Percentiles rank a stretch among this genome's conserved stretches.
Evolutionary conservation across 371 early-diverging fungal genomes (phyloP).

Genomic region (Blakeslea trispora): DNA sequence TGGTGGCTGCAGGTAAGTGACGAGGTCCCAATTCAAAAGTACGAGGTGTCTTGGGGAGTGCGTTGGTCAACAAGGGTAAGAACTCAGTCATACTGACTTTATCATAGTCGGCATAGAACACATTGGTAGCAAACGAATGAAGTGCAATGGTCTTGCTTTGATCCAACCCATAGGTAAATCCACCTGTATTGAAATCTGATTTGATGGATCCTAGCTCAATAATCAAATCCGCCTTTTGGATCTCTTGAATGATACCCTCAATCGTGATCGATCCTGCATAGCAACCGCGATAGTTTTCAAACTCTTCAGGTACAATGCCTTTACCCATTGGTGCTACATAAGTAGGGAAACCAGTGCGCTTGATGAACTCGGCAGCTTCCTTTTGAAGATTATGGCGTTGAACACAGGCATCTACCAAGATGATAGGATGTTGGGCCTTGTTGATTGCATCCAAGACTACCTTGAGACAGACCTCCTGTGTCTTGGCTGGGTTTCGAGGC

Average conservation of each 20-base stretch:
- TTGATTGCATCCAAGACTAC: slow-evolving; percentile 16
- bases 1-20: slow-evolving; percentile 15
- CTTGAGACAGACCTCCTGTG: slow-evolving; percentile 23
- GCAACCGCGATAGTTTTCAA: slow-evolving; percentile 38
- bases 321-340: slow-evolving; percentile 54
- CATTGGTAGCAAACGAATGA: slow-evolving; percentile 38
- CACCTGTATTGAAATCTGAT: slow-evolving; percentile 57
- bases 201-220: slow-evolving; percentile 47
- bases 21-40: slow-evolving; percentile 25
- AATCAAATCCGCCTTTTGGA: slow-evolving; percentile 46
- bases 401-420: slow-evolving; percentile 51
- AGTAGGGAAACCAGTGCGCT: slow-evolving; percentile 42
- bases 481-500: slow-evolving; percentile 31
- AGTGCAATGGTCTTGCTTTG: slow-evolving; percentile 37
- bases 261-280: slow-evolving; percentile 38
- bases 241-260: slow-evolving; percentile 31
- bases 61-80: slow-evolving; percentile 32
- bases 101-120: slow-evolving; percentile 39
- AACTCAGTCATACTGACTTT: slow-evolving; percentile 41
- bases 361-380: slow-evolving; percentile 32
- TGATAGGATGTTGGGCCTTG: slow-evolving; percentile 38
- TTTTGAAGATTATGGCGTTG: slow-evolving; percentile 34
- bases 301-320: slow-evolving; percentile 36
- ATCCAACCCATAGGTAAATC: slow-evolving; percentile 38
- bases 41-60: slow-evolving; percentile 30